These are phyloP conservation scores for Colletotrichum limetticola DNA, from an alignment of 2,329 filamentous ascomycete species.

Conservation along the genomic window DNA sequence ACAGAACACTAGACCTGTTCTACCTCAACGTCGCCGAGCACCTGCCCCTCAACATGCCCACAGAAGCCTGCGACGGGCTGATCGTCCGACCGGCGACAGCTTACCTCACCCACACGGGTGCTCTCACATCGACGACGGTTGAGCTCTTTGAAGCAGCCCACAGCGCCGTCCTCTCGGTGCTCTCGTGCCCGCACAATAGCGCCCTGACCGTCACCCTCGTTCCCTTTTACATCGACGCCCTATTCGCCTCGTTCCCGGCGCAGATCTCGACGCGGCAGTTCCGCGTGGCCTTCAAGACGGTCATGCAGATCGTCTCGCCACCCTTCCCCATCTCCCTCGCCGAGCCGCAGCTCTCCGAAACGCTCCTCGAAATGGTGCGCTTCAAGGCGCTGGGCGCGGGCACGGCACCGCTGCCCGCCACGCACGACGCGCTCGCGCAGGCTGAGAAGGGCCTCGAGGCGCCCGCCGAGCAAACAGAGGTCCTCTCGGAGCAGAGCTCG, in stretches of 20 bases:
- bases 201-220: slow-evolving; percentile 76
- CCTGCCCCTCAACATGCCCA: slow-evolving; percentile 76
- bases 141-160: slow-evolving; percentile 89
- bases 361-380: slow-evolving; percentile 80
- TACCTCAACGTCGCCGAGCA: slow-evolving; percentile 90
- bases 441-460: slow-evolving; percentile 17
- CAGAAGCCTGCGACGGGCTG: slow-evolving; percentile 75
- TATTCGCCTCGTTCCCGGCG: slow-evolving; percentile 82
- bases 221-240: slow-evolving; percentile 84
- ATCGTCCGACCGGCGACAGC: slow-evolving; percentile 79
- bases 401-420: slow-evolving; percentile 52
- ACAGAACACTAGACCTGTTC: slow-evolving; percentile 83
- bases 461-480: slow-evolving; percentile 40
- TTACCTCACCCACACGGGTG: slow-evolving; percentile 69
- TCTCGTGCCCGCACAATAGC: slow-evolving; percentile 83
- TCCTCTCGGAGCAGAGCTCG: slow-evolving; percentile 81
- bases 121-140: slow-evolving; percentile 57
- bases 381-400: slow-evolving; percentile 69
- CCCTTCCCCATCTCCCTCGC: slow-evolving; percentile 79
- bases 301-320: slow-evolving; percentile 84
- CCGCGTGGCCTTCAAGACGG: slow-evolving; percentile 85
- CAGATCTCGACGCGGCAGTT: slow-evolving; percentile 88
- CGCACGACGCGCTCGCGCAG: slow-evolving; percentile 47
- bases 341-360: slow-evolving; percentile 83
- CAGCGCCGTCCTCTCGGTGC: slow-evolving; percentile 80